Evolutionary conservation across 2,329 filamentous ascomycete genomes (phyloP).

Genomic region (Exophiala calicioides): DNA sequence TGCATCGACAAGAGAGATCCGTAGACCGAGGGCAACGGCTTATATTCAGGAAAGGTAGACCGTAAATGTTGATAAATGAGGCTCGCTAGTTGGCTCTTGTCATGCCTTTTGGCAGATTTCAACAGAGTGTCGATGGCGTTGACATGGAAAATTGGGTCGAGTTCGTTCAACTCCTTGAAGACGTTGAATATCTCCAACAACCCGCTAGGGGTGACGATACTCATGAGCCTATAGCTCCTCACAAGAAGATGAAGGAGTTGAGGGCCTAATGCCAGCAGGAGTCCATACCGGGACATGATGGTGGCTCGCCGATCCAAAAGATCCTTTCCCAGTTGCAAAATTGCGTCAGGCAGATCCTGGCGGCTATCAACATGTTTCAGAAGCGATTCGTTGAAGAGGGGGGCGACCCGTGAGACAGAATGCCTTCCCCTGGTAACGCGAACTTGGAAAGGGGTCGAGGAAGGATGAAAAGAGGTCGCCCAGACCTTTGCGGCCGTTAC

Average conservation of each 20-base stretch:
- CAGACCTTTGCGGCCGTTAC: slow-evolving; percentile 35
- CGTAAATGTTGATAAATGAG: slow-evolving; percentile 46
- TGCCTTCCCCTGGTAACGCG: slow-evolving; percentile 2
- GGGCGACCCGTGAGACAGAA: slow-evolving; percentile 17
- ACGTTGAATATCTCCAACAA: slow-evolving; percentile 24
- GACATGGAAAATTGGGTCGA: slow-evolving; percentile 15
- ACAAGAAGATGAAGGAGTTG: slow-evolving; percentile 17
- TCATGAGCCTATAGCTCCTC: slow-evolving; percentile 22
- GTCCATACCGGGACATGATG: slow-evolving; percentile 14
- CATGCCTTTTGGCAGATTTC: slow-evolving; percentile 30
- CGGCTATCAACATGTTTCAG: slow-evolving; percentile 10
- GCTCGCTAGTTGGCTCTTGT: slow-evolving; percentile 30
- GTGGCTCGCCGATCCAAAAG: slow-evolving; percentile 9
- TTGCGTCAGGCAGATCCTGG: slow-evolving; percentile 18
- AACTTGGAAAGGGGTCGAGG: slow-evolving; percentile 22
- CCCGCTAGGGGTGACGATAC: slow-evolving; percentile 20
- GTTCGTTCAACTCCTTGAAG: slow-evolving; percentile 5
- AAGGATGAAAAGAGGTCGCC: slow-evolving; percentile 28
- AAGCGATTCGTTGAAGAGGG: slow-evolving; percentile 10
- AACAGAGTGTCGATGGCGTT: slow-evolving; percentile 36
- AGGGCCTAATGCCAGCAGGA: slow-evolving; percentile 7
- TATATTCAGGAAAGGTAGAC: slow-evolving; percentile 21
- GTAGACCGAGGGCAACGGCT: slow-evolving; percentile 6
- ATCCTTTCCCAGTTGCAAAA: slow-evolving; percentile 12
- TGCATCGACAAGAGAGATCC: slow-evolving; percentile 21